A percentile compares a stretch with the other conserved stretches of the same genome.
Evolutionary conservation across 805 yeast genomes (phyloP).

Genomic region (Lipomyces orientalis): DNA sequence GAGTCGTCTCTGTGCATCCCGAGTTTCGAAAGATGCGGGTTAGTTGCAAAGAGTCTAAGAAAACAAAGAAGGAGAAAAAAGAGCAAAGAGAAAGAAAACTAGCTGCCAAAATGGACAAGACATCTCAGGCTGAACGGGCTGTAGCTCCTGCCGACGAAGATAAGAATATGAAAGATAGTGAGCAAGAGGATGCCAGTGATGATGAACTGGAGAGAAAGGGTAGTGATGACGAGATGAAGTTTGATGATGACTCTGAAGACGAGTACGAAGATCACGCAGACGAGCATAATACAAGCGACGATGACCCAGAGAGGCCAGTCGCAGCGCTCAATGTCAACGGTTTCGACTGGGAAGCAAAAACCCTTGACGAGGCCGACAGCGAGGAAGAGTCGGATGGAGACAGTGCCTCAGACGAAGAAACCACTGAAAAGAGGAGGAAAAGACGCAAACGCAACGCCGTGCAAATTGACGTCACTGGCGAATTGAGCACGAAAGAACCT

Average conservation of each 20-base stretch:
- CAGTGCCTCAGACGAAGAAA: slow-evolving; percentile 41
- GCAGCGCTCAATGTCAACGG: slow-evolving; percentile 81
- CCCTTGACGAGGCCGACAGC: slow-evolving; percentile 59
- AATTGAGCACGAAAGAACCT: slow-evolving; percentile 82
- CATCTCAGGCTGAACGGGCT: slow-evolving; percentile 42
- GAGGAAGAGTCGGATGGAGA: slow-evolving; percentile 41
- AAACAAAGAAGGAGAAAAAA: slow-evolving; percentile 14
- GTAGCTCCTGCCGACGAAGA: slow-evolving; percentile 57
- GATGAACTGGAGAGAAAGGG: slow-evolving; percentile 44
- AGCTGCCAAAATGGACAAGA: slow-evolving; percentile 6
- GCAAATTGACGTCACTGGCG: slow-evolving; percentile 83
- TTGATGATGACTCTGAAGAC: slow-evolving; percentile 43
- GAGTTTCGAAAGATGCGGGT: slow-evolving; percentile 65
- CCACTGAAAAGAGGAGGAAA: slow-evolving; percentile 52
- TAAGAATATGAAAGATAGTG: slow-evolving; percentile 37
- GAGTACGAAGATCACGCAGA: slow-evolving; percentile 46
- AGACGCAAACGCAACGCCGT: slow-evolving; percentile 50
- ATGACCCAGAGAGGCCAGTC: slow-evolving; percentile 44
- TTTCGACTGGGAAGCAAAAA: slow-evolving; percentile 95
- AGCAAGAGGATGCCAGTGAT: slow-evolving; percentile 41
- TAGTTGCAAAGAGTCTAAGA: slow-evolving; percentile 68
- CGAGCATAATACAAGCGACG: slow-evolving; percentile 44
- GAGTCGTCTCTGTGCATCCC: slow-evolving; percentile 60
- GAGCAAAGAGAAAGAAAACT: slow-evolving; percentile 39
- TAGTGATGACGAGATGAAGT: slow-evolving; percentile 35